Evolutionary conservation across 306 rosid genomes (phyloP).

Genomic region (Carpinus fangiana): DNA sequence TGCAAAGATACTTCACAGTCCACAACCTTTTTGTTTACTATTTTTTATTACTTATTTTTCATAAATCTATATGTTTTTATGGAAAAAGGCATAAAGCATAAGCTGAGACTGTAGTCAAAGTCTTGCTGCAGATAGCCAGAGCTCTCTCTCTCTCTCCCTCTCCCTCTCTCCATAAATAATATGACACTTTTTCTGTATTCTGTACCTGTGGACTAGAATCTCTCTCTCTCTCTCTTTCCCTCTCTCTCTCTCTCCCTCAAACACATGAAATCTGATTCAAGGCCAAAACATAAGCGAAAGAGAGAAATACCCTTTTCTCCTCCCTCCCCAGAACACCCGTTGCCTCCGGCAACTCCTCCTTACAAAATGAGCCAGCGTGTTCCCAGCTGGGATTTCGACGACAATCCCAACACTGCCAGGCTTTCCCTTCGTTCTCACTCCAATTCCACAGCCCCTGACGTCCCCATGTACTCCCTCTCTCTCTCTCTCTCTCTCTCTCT

Average conservation of each 20-base stretch:
- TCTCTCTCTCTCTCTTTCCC: conserved; percentile 8
- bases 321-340: neutral
- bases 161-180: neutral
- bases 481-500: conserved; percentile 20
- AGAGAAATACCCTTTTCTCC: neutral
- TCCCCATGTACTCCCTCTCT: conserved; percentile 45
- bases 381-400: conserved; percentile 81
- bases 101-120: neutral
- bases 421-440: conserved; percentile 52
- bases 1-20: too few species aligned
- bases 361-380: conserved; percentile 79
- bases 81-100: too few species aligned
- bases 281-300: neutral
- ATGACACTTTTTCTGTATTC: conserved; percentile 3
- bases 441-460: conserved; percentile 49
- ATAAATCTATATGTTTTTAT: too few species aligned
- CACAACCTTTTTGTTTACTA: too few species aligned
- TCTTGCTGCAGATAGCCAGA: neutral
- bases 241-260: neutral
- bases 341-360: neutral
- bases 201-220: conserved; percentile 46
- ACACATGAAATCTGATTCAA: neutral
- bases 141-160: conserved; percentile 10
- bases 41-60: too few species aligned
- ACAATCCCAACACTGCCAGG: conserved; percentile 28